Conservation (phyloP, 2,329 filamentous ascomycete genomes). For the Colletotrichum scovillei region DNA sequence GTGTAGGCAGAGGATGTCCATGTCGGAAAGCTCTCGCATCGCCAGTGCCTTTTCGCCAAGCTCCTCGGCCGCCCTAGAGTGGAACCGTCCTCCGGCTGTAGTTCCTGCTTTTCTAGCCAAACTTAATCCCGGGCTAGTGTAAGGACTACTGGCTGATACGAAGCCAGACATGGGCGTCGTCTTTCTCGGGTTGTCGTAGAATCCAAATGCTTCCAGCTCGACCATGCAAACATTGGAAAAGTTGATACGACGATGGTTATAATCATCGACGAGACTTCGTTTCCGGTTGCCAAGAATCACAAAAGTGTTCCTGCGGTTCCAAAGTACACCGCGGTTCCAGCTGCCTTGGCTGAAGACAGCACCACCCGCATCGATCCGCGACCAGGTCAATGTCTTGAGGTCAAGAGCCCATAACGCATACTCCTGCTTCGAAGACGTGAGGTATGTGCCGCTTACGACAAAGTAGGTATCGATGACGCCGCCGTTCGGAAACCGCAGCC, state of each 20-base stretch:
- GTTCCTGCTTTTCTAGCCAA: slow-evolving; percentile 69
- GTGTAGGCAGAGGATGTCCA: slow-evolving; percentile 94
- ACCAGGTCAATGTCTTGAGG: slow-evolving; percentile 89
- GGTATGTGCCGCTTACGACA: slow-evolving; percentile 95
- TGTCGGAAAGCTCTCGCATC: slow-evolving; percentile 89
- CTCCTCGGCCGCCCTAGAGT: slow-evolving; percentile 84
- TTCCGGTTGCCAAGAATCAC: slow-evolving; percentile 95
- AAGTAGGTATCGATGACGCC: slow-evolving; percentile 97
- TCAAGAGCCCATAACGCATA: slow-evolving; percentile 98
- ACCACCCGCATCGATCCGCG: slow-evolving; percentile 92
- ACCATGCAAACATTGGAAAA: slow-evolving; percentile 98
- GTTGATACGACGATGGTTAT: slow-evolving; percentile 97
- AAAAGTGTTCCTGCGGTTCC: slow-evolving; percentile 94
- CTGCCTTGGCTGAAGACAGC: slow-evolving; percentile 96
- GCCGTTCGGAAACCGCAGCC: slow-evolving; percentile 93
- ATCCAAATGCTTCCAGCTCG: slow-evolving; percentile 94
- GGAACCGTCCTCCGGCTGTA: slow-evolving; percentile 79
- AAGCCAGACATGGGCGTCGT: slow-evolving; percentile 83
- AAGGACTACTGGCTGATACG: slow-evolving; percentile 82
- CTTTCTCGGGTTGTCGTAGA: slow-evolving; percentile 94
- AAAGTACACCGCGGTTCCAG: slow-evolving; percentile 95
- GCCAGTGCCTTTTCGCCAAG: slow-evolving; percentile 84
- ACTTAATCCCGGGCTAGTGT: slow-evolving; percentile 66
- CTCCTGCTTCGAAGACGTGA: slow-evolving; percentile 98
- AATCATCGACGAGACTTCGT: slow-evolving; percentile 94